Conservation (phyloP, 352 stramenopile species). For the Pythium phragmitis region DNA sequence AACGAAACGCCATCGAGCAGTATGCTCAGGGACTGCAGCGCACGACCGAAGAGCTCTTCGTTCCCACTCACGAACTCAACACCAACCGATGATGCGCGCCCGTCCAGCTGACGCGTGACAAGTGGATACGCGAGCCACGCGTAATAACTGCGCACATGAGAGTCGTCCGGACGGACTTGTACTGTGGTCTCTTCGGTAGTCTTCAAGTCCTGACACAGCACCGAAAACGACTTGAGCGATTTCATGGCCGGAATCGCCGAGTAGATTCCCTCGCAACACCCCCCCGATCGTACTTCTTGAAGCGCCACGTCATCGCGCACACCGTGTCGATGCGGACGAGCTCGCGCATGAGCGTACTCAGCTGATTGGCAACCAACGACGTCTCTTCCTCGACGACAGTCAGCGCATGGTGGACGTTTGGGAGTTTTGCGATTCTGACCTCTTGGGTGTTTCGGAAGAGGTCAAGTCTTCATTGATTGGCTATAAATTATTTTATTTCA, state of each 20-base stretch:
- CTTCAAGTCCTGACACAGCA: conserved; percentile 2
- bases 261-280: not conserved
- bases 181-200: not conserved
- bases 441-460: too few relatives aligned
- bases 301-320: not conserved
- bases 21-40: not conserved
- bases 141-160: not conserved
- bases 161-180: too few relatives aligned
- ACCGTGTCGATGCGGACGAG: conserved; percentile 4
- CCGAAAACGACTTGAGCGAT: not conserved
- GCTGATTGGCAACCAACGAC: not conserved
- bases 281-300: not conserved
- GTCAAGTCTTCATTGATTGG: too few relatives aligned
- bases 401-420: too few relatives aligned
- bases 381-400: not conserved
- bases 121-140: conserved; percentile 6
- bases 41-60: not conserved
- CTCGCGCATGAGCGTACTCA: conserved; percentile 1
- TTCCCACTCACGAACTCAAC: not conserved
- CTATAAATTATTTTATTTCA: too few relatives aligned
- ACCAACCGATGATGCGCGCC: not conserved
- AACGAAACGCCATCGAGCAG: not conserved
- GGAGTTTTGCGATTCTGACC: too few relatives aligned
- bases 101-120: not conserved
- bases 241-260: conserved; percentile 1